Evolutionary conservation across 495 filamentous ascomycete genomes (phyloP).

Genomic region (Neurospora sp.): DNA sequence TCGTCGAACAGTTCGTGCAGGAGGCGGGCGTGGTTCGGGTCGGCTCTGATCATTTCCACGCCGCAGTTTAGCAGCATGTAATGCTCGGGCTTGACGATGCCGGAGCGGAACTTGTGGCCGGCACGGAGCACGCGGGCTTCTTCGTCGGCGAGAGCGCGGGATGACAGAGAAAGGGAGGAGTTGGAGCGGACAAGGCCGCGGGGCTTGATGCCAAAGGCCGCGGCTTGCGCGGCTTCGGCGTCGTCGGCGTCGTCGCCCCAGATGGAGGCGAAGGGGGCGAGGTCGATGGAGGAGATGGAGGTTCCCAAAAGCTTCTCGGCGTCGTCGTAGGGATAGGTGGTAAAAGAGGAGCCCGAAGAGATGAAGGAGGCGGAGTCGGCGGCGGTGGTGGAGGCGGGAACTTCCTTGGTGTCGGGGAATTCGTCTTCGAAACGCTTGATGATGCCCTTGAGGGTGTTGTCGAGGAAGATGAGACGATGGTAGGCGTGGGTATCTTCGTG

Average conservation of each 20-base stretch:
- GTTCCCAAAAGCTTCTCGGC: constrained; percentile 12
- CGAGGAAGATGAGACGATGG: constrained; percentile 76
- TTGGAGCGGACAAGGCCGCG: constrained; percentile 53
- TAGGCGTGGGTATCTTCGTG: constrained; percentile 54
- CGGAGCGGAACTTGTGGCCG: constrained; percentile 69
- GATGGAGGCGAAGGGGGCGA: background rate
- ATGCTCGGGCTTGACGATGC: constrained; percentile 35
- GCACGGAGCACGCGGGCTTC: constrained; percentile 83
- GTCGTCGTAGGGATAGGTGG: constrained; percentile 26
- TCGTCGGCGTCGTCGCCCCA: constrained; percentile 31
- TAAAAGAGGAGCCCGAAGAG: constrained; percentile 10
- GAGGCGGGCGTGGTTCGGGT: constrained; percentile 43
- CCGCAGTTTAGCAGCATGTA: constrained; percentile 31
- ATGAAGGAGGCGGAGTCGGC: constrained; percentile 11
- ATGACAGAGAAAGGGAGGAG: constrained; percentile 71
- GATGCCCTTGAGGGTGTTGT: constrained; percentile 78
- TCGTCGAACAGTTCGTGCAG: constrained; percentile 55
- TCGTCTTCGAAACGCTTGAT: constrained; percentile 93
- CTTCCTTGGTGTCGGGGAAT: constrained; percentile 77
- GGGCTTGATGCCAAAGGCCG: constrained; percentile 19
- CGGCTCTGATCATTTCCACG: constrained; percentile 40
- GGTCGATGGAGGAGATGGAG: background rate
- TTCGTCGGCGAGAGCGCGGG: constrained; percentile 71
- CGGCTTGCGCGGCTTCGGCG: constrained; percentile 28
- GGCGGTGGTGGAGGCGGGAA: constrained; percentile 11